Base-by-base conservation (phyloP, 768 basidiomycete genomes). In the Harrya chromipes region DNA sequence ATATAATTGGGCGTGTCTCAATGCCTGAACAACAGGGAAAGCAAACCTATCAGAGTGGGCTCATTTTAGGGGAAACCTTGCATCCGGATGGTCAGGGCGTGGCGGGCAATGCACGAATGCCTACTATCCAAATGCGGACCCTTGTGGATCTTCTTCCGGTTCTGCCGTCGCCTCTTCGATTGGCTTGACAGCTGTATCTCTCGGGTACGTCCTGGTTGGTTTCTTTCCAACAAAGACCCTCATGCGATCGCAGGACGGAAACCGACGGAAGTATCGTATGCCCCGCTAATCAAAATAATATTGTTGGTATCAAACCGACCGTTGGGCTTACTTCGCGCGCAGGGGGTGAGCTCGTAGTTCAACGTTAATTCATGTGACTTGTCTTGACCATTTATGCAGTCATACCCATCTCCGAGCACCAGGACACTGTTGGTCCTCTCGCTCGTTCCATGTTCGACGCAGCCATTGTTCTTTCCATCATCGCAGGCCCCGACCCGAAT, bases 361-460 rank as follows among this genome's bases (percentile, higher is more conserved):
- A 11, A n/a, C n/a, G n/a, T n/a, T n/a, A n/a, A n/a, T 29, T 13
- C 35, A 17, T 14, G 7, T 23, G 14, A 20, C n/a, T 23, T 43
- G 12, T 10, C 12, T 34, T 44, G 19, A 46, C 40, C 26, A 10
- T n/a, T 17, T 8, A 34, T 26, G 1, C 44, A 81, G 82, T 83
- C 5, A 67, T 83, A 24, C 83, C 83, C 4, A 78, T 81, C 6
- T 81, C 80, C 1, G 65, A 64, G 16, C 74, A 81, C 54, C 81
- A 81, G 61, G 83, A 84, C 53, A 77, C 81, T 2, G 73, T 82
- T 3, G 83, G 82, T 0, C 82, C 82, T 0, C 74, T 84, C 52
- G 65, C 77, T 3, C 72, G 82, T 6, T 77, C 78, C 3, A 50
- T 83, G 20, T 60, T 77, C 0, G 82, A 84, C 48, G 80, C 76